A percentile compares a stretch with the other conserved stretches of the same genome.
Evolutionary conservation across 371 early-diverging fungal species (phyloP).

Genomic region (Mortierella sp.): DNA sequence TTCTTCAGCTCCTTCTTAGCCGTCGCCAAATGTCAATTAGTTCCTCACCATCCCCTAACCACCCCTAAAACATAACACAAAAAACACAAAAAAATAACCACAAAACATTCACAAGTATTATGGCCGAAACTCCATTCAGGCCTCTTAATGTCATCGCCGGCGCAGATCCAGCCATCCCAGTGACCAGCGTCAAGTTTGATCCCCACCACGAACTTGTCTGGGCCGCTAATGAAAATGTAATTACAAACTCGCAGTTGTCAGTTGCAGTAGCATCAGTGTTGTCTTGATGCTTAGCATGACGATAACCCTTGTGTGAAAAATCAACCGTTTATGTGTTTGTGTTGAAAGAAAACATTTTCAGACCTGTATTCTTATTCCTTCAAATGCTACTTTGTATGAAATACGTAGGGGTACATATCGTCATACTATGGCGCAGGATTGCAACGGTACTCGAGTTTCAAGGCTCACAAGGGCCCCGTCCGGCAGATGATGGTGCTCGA

Average conservation of each 20-base stretch:
- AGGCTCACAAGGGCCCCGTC: conserved; percentile 74
- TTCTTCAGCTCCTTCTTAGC: neutral
- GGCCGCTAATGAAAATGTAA: conserved; percentile 83
- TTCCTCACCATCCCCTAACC: neutral
- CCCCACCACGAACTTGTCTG: conserved; percentile 85
- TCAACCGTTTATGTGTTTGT: too few species aligned
- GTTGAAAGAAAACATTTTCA: neutral
- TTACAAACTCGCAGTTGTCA: neutral
- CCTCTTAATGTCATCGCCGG: conserved; percentile 55
- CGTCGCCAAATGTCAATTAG: conserved; percentile 1
- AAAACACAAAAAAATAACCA: neutral
- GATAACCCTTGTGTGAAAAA: neutral
- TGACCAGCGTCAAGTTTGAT: conserved; percentile 78
- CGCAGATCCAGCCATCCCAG: conserved; percentile 54
- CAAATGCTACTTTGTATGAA: neutral
- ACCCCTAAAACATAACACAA: neutral
- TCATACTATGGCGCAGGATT: conserved; percentile 71
- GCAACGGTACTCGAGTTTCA: conserved; percentile 78
- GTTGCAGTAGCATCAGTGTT: too few species aligned
- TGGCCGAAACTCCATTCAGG: conserved; percentile 54
- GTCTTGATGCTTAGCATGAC: neutral
- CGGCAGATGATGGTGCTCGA: conserved; percentile 77
- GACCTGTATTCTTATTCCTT: neutral
- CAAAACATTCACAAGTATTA: conserved; percentile 4
- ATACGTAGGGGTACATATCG: conserved; percentile 69